Evolutionary conservation across 2,329 filamentous ascomycete species (phyloP), one percentile per base, ranked within the genome.

Genomic region (Claviceps cyperi): DNA sequence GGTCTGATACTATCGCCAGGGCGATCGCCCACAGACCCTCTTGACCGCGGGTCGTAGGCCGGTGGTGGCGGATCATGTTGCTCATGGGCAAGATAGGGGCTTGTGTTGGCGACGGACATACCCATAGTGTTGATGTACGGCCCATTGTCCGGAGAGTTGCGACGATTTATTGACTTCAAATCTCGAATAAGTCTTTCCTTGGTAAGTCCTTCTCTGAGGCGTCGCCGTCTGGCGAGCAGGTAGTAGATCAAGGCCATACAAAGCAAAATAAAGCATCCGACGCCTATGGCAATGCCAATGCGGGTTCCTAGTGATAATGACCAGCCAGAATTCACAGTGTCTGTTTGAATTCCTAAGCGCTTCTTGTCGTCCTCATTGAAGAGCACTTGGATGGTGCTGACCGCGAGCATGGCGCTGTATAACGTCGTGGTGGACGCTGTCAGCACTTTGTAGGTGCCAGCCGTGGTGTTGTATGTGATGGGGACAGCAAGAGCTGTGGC

Each of bases 401-500:
- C 64, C 4, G 64, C 66, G 22, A 68, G 60, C 5, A 64, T 63
- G 47, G 66, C 67, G 46, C 60, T 61, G 37, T 63, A 64, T 5
- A 69, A 53, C 1, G 66, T 68, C 11, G 66, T 69, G 8, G 63
- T 66, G 4, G 64, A 64, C 32, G 58, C 57, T n/a, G 62, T 57
- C 28, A 66, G 43, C 43, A 65, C 57, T n/a, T 62, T 55, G 52
- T 68, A 66, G 7, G 62, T 63, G 28, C 59, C 57, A 11, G 61
- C 65, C 15, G 64, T 65, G 19, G 56, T 57, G 50, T 68, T 64
- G 53, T 66, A 68, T 8, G 59, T 60, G 44, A 65, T 64, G 22
- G 65, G 65, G 4, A 67, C 60, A 21, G 67, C 67, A 36, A 68
- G 52, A 14, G 65, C 61, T 5, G 63, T 67, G 13, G 66, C 59